phyloP scores from a whole-genome alignment of 1,139 yeast genomes.

The Yamadazyma diddensiae region DNA sequence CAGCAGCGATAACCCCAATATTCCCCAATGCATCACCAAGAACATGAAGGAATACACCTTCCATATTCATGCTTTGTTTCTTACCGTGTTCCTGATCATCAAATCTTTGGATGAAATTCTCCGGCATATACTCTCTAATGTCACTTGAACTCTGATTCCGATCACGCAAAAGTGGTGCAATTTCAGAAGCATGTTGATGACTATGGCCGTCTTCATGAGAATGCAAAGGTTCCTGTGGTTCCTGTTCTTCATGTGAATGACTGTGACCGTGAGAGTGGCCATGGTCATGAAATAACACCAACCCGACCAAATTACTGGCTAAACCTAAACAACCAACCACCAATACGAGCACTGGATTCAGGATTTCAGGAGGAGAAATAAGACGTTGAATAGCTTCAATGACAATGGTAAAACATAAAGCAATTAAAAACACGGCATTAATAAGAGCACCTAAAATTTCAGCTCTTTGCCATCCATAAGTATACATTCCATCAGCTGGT shows the following conservation, averaged over 20 bases:
- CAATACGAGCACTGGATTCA: slow-evolving; percentile 76
- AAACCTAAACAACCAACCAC: slow-evolving; percentile 84
- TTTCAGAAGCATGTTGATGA: slow-evolving; percentile 1
- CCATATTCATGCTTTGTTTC: slow-evolving; percentile 82
- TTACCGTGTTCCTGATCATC: slow-evolving; percentile 17
- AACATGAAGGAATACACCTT: slow-evolving; percentile 93
- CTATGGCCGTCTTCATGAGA: background rate
- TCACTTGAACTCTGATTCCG: slow-evolving; percentile 14
- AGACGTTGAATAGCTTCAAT: slow-evolving; percentile 92
- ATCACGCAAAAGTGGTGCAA: slow-evolving; percentile 1
- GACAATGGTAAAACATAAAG: slow-evolving; percentile 87
- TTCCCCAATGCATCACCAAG: slow-evolving; percentile 96
- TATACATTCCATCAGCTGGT: slow-evolving; percentile 82
- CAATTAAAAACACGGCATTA: slow-evolving; percentile 89
- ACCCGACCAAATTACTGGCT: slow-evolving; percentile 76
- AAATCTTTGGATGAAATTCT: slow-evolving; percentile 33
- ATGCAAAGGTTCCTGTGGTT: no score
- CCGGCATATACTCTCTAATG: slow-evolving; percentile 34
- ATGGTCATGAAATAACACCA: slow-evolving; percentile 87
- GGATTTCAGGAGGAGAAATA: slow-evolving; percentile 72
- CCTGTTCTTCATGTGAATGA: slow-evolving; percentile 26
- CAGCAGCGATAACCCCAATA: slow-evolving; percentile 87
- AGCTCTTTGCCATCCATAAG: slow-evolving; percentile 97
- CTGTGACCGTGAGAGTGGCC: slow-evolving; percentile 64
- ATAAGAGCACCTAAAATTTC: slow-evolving; percentile 91